Base-by-base conservation (phyloP, 2,329 filamentous ascomycete species). In the Geosmithia putterillii region DNA sequence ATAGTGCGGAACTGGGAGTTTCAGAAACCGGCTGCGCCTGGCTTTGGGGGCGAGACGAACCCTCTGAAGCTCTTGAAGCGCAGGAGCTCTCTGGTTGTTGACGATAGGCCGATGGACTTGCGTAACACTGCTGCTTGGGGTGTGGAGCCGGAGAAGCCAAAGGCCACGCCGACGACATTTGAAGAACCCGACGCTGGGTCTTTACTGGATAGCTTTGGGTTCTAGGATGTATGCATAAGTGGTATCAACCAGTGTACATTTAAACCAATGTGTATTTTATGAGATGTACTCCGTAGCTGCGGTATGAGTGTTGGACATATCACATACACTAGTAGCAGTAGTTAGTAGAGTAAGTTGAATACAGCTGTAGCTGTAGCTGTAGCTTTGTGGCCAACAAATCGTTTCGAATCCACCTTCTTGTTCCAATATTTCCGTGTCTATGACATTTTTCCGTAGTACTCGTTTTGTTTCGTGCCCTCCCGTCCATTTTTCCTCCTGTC, bases 131-230 rank as follows among this genome's bases (percentile, higher is more conserved):
- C 64, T 55, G 68, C 58, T 55, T 63, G 57, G 40, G 66, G 56
- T 50, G 43, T 69, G 55, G 28, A 50, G 61, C 52, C 61, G 52
- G 57, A 51, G 43, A 63, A 58, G 47, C 54, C 62, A 21, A 74
- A 81, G 53, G 71, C 75, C 14, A 72, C 81, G 15, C 79, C 87
- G 2, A 87, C 83, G 18, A 79, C 82, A 48, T 96, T 96, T 58
- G 74, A 94, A 53, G 92, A 98, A 61, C 92, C 92, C n/a, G 88
- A 94, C 64, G 75, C 85, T 22, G 86, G 78, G 58, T 90, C 86
- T 46, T 64, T 98, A 56, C 69, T 96, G 53, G 90, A 96, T 68
- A 89, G 77, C 59, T 96, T 96, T 72, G 90, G 90, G 1, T 92
- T 96, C 57, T 96, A 52, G 53, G 15, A 21, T 4, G 6, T 32